Evolutionary conservation across 2,329 filamentous ascomycete genomes (phyloP).

Genomic region (Fusarium papillatum): DNA sequence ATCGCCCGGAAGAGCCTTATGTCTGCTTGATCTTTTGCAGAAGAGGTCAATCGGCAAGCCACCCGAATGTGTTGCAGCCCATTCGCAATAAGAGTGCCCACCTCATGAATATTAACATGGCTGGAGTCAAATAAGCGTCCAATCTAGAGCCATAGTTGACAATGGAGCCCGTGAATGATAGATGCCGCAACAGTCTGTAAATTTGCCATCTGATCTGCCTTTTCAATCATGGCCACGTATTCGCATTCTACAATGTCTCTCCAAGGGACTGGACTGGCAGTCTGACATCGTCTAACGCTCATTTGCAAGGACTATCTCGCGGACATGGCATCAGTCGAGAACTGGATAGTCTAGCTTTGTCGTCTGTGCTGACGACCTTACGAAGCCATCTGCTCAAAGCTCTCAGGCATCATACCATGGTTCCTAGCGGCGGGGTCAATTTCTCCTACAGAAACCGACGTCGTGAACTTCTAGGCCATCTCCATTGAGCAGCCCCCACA

Average conservation of each 20-base stretch:
- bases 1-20: too few relatives aligned
- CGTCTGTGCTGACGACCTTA: neutral
- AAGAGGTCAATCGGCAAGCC: too few relatives aligned
- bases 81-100: too few relatives aligned
- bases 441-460: constrained; percentile 5
- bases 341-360: neutral
- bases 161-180: neutral
- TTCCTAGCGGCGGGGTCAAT: constrained; percentile 16
- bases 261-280: too few relatives aligned
- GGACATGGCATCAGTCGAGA: neutral
- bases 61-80: too few relatives aligned
- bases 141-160: neutral
- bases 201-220: neutral
- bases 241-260: neutral
- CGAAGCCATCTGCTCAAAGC: neutral
- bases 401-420: constrained; percentile 16
- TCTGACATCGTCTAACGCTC: too few relatives aligned
- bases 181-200: neutral
- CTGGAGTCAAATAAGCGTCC: neutral
- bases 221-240: neutral
- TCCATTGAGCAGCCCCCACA: constrained; percentile 13
- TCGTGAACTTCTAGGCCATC: constrained; percentile 12
- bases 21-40: too few relatives aligned
- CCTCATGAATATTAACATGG: neutral
- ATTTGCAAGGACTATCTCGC: too few relatives aligned